Base-by-base conservation (phyloP, 129 eudicot genomes). In the Flaveria ramosissima region DNA sequence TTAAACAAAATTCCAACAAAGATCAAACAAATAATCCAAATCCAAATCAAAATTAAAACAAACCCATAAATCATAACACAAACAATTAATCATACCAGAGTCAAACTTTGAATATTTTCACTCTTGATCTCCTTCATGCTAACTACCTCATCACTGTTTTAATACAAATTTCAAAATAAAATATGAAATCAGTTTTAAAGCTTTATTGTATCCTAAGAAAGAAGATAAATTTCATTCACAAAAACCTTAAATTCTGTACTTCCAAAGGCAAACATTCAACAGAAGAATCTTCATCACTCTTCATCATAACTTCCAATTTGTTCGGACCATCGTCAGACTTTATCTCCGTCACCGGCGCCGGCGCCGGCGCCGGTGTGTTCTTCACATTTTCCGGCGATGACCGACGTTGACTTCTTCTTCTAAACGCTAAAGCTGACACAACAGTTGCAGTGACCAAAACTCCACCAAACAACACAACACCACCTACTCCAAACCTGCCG, bases 401-500 rank as follows among this genome's bases (percentile, higher is more conserved):
- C 19, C 50, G 52, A 0, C 24, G 72, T 71, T 52, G 83, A 53
- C 61, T 78, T 53, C 62, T 74, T 26, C 24, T 64, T 52, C 51
- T 76, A 46, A 74, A 71, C 10, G 81, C 76, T 27, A 76, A 71
- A 17, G 74, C 71, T 15, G 89, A 82, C 6, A 82, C 86, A 27
- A 90, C 30, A 15, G 89, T 80, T 7, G 95, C 86, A 60, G 90
- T 66, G 24, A 85, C 88, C 62, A 88, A 57, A 16, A 82, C 88
- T 43, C 90, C 92, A 64, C 90, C 92, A 21, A 87, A 19, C 68
- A 90, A 71, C 55, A 88, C 36, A 27, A 89, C 27, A 14, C 85
- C 87, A 24, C 87, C 88, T 11, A 87, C 43, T 12, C 84, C 88
- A 70, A 84, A 83, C 39, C 78, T 39, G 19, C 59, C 81, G 23